Percentiles rank a stretch among this genome's conserved stretches.
Evolutionary conservation across 2,329 filamentous ascomycete species (phyloP).

Genomic region (Fusarium liriodendri): DNA sequence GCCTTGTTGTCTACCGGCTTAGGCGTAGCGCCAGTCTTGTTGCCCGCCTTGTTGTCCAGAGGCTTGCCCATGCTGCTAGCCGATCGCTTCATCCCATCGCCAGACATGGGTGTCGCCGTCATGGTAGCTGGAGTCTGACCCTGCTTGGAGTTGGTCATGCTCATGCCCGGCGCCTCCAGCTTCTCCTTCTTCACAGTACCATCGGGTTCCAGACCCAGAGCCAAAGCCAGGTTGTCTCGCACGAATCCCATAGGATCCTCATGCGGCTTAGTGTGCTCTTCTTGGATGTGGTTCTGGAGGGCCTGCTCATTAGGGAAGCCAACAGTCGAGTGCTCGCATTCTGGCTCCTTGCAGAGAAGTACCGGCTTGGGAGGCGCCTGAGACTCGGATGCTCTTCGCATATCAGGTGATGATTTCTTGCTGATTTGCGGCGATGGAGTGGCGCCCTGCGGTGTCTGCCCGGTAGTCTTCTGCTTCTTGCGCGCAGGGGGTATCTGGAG

Average conservation of each 20-base stretch:
- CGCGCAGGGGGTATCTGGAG: conserved; percentile 68
- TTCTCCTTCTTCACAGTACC: conserved; percentile 56
- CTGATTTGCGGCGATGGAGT: conserved; percentile 61
- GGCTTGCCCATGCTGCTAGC: conserved; percentile 58
- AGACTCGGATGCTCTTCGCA: conserved; percentile 47
- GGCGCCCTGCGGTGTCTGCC: conserved; percentile 51
- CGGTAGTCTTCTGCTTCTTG: conserved; percentile 65
- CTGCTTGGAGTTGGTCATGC: conserved; percentile 58
- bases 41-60: conserved; percentile 47
- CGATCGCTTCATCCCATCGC: conserved; percentile 63
- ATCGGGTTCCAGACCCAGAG: conserved; percentile 64
- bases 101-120: conserved; percentile 62
- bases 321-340: conserved; percentile 63
- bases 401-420: conserved; percentile 61
- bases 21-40: conserved; percentile 45
- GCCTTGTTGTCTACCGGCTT: conserved; percentile 47
- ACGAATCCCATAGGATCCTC: conserved; percentile 66
- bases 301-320: conserved; percentile 67
- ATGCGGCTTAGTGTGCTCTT: conserved; percentile 68
- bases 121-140: conserved; percentile 58
- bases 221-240: conserved; percentile 60
- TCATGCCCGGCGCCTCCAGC: conserved; percentile 53
- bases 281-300: conserved; percentile 63
- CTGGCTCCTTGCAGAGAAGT: conserved; percentile 63
- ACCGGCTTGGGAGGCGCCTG: conserved; percentile 53